A percentile compares a stretch with the other conserved stretches of the same genome.
Conservation (phyloP, 106 monocot species). For the Posidonia australis region DNA sequence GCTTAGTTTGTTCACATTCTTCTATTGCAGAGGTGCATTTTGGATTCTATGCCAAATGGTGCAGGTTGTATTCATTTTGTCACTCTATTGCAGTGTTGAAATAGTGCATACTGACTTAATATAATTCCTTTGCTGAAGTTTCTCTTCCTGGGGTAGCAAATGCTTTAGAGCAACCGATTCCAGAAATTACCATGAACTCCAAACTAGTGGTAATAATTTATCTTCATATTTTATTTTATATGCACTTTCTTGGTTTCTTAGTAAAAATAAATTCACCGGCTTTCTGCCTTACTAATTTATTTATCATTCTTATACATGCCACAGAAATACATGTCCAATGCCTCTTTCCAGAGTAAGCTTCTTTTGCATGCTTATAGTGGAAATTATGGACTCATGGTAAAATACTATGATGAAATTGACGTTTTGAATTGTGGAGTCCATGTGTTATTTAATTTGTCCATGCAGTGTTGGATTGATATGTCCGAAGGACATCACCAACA, state of each 20-base stretch:
- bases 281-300: not conserved
- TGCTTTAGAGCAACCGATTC: conserved; percentile 11
- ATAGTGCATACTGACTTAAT: not conserved
- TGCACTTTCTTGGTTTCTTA: not conserved
- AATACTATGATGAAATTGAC: not conserved
- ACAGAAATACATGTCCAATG: conserved; percentile 69
- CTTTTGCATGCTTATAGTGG: not conserved
- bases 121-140: not conserved
- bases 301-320: conserved; percentile 4
- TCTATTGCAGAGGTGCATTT: conserved; percentile 19
- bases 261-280: not conserved
- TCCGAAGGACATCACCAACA: too few species aligned
- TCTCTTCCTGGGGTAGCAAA: conserved; percentile 10
- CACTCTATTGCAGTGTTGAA: not conserved
- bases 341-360: conserved; percentile 55
- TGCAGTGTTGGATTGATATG: not conserved
- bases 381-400: not conserved
- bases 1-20: not conserved
- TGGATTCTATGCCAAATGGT: conserved; percentile 21
- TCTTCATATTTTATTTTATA: not conserved
- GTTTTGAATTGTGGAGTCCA: not conserved
- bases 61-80: not conserved
- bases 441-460: not conserved
- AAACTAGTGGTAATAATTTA: conserved; percentile 41
- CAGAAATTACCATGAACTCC: conserved; percentile 29